Evolutionary conservation across 1,284 basidiomycete species (phyloP), one percentile per base, ranked within the genome.

Genomic region (Pseudozyma flocculosa): DNA sequence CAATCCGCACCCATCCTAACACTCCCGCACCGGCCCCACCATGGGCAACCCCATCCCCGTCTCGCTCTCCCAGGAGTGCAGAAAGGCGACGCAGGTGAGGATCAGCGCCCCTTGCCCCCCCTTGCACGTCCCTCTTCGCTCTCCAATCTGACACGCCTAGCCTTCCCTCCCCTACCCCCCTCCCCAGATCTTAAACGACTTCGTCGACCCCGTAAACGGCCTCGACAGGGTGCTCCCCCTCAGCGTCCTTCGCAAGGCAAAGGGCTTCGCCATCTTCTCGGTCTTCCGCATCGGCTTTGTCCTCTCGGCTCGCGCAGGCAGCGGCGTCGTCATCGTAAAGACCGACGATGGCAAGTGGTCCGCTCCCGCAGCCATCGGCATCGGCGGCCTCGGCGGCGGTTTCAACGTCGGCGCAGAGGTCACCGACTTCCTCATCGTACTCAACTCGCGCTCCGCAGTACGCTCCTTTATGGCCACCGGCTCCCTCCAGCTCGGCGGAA

Each of bases 381-480:
- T 92, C n/a, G 94, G 89, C 4, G 79, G 79, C 38, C 69, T 78
- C 13, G 94, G 94, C 0, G 79, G 96, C 13, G 94, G 94, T 3
- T 83, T 96, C 32, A 93, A 84, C 62, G 78, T 75, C 23, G 89
- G 88, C 18, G 88, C 89, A 52, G 89, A 93, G 78, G 85, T 96
- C 80, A 95, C 94, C 1, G 95, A 98, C 75, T 96, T 97, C 72
- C 81, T 98, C 49, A 85, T 97, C 53, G 88, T 97, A 11, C 83
- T 97, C 44, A 97, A 97, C 76, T 88, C 88, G 37, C 87, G 73
- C 73, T 85, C 80, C 0, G 82, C 79, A 3, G 79, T 96, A 81
- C 83, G 83, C 75, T 88, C 88, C 1, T 98, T 98, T 80, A 98
- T 97, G 94, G 85, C 90, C 14, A 88, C 92, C 13, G 94, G 95